Evolutionary conservation across 2,329 filamentous ascomycete species (phyloP), one percentile per base, ranked within the genome.

Genomic region (Pseudopyrenochaeta lycopersici): DNA sequence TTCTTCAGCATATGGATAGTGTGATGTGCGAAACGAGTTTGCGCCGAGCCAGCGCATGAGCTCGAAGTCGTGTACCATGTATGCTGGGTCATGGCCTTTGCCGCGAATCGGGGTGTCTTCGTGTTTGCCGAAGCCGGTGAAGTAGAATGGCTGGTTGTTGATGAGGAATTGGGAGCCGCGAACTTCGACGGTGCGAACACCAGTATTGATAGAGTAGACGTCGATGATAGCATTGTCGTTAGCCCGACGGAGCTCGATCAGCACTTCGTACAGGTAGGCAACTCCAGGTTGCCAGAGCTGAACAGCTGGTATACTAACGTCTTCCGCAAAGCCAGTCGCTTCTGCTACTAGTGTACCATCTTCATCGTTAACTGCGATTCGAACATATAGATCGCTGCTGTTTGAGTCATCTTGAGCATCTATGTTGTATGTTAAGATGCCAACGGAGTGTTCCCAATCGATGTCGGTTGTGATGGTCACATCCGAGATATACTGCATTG

Each of bases 51-150:
- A 54, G 4, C 46, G 18, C n/a, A 57, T 30, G 7, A 57, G 46
- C 46, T 53, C 44, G 32, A 54, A 57, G 20, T 57, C 54, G 32
- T 57, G 54, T 3, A 57, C 50, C 54, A 57, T 57, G 33, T 57
- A 57, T 49, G 54, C 49, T 9, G 35, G 17, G 30, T 57, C 54
- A 30, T 50, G 46, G 41, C 54, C 49, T 41, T 54, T 57, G 46
- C 54, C 54, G 4, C 54, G 54, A 18, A 57, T 51, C 4, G 46
- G 35, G 1, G 54, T 47, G 23, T 57, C 54, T 40, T 57, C 54
- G 32, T 57, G 54, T 41, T 54, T 53, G 17, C 54, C 54, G 38
- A 57, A 57, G 2, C 54, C 54, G 9, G 54, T 54, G 33, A 57
- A 57, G 40, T 57, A 54, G 41, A 57, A 57, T 2, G 54, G 54